Conservation (phyloP, 208 protist genomes). For the Borovskyia barvae region DNA sequence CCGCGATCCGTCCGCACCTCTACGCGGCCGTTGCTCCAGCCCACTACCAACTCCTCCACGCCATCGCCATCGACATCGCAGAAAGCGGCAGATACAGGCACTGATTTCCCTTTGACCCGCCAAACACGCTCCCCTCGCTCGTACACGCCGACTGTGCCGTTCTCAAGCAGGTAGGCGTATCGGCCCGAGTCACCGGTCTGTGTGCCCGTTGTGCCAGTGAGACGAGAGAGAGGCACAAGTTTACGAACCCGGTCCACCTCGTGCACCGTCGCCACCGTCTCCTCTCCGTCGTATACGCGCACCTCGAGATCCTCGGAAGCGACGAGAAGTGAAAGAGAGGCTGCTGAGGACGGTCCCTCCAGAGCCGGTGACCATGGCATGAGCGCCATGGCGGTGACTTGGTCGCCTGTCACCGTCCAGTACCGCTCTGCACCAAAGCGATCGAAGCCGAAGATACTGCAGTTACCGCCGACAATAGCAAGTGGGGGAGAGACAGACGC, state of each 20-base stretch:
- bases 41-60: conserved; percentile 89
- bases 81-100: conserved; percentile 76
- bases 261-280: conserved; percentile 73
- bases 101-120: conserved; percentile 83
- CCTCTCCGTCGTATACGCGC: conserved; percentile 89
- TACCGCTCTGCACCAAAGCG: conserved; percentile 82
- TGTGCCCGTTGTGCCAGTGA: not conserved
- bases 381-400: conserved; percentile 85
- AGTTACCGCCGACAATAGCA: conserved; percentile 93
- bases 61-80: conserved; percentile 94
- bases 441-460: conserved; percentile 94
- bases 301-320: conserved; percentile 94
- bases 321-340: conserved; percentile 67
- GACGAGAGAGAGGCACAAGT: conserved; percentile 32
- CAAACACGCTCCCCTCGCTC: conserved; percentile 72
- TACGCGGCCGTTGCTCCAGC: conserved; percentile 84
- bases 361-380: conserved; percentile 47
- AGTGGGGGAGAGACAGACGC: conserved; percentile 27
- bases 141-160: conserved; percentile 94
- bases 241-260: conserved; percentile 83
- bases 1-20: conserved; percentile 74
- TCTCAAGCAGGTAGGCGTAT: conserved; percentile 91
- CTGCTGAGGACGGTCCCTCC: not conserved
- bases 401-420: conserved; percentile 95
- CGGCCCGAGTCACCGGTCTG: conserved; percentile 12